Base-by-base conservation (phyloP, 2,329 filamentous ascomycete species). In the Claviceps sp. region DNA sequence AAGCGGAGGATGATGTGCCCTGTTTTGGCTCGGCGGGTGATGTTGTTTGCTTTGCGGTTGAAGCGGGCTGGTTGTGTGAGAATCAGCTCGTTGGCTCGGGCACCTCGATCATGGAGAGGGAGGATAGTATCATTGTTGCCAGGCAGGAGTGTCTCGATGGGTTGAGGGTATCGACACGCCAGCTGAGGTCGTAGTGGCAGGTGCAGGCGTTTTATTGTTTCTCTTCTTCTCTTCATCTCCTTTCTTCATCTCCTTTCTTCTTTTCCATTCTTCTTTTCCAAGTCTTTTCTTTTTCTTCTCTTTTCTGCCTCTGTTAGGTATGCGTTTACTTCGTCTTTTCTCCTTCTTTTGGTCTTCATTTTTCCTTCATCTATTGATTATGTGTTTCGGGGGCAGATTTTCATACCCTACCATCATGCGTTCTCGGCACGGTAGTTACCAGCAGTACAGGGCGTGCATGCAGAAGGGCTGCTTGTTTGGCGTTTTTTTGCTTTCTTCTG, bases 21-120 rank as follows among this genome's bases (percentile, higher is more conserved):
- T 73, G 72, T 37, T 81, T 82, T 57, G 70, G 70, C 2, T 74
- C 73, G 47, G 77, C 78, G 2, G 77, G 71, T 13, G 78, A 81
- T 54, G 69, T 81, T 17, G 75, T 81, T 37, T 67, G 71, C 48
- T 81, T 79, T 58, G 76, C 76, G 3, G 68, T 79, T 11, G 78
- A 81, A 62, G 70, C 75, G 1, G 77, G 76, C 5, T 82, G 78
- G 78, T 65, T 82, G 45, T 70, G 68, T 1, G 71, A 76, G 57
- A 70, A 70, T 17, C 77, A 82, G 62, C 60, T 82, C 42, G 62
- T 69, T 24, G 74, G 68, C 4, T 57, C 59, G 2, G 64, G 62
- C 13, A 60, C 60, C 13, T 70, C 67, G 11, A 55, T 69, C 39
- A 39, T 69, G 11, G 67, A 70, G 47, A 59, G 63, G 37, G 70